Conservation (phyloP, 2,329 filamentous ascomycete genomes). For the Chrysoporthe austroafricana region DNA sequence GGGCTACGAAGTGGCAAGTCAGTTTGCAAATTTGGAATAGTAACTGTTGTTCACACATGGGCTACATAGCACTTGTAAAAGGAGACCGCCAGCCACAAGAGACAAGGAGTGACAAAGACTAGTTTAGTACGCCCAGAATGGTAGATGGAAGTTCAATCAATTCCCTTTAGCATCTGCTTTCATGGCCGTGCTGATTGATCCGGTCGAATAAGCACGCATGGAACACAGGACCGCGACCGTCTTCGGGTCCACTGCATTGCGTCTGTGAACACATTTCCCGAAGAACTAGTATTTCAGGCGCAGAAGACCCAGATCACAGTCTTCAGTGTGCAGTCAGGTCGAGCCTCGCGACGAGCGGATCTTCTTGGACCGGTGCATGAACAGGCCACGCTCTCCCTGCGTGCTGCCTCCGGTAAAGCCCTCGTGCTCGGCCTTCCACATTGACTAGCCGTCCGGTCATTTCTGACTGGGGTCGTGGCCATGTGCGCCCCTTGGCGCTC, state of each 20-base stretch:
- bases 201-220: no score
- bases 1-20: background rate
- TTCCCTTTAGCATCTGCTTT: no score
- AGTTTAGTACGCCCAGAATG: no score
- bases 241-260: background rate
- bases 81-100: background rate
- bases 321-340: background rate
- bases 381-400: background rate
- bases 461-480: background rate
- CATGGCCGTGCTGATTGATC: no score
- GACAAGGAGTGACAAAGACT: no score
- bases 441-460: background rate
- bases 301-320: background rate
- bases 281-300: background rate
- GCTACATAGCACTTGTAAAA: background rate
- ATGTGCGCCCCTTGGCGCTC: background rate
- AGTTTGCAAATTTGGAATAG: background rate
- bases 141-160: no score
- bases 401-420: background rate
- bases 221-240: no score
- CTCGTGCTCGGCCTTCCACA: background rate
- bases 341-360: background rate
- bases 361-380: background rate
- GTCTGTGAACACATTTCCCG: background rate
- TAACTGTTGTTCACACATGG: background rate